Evolutionary conservation across 176 grass and related monocot species (phyloP), one percentile per base, ranked within the genome.

Genomic region (Areca catechu): DNA sequence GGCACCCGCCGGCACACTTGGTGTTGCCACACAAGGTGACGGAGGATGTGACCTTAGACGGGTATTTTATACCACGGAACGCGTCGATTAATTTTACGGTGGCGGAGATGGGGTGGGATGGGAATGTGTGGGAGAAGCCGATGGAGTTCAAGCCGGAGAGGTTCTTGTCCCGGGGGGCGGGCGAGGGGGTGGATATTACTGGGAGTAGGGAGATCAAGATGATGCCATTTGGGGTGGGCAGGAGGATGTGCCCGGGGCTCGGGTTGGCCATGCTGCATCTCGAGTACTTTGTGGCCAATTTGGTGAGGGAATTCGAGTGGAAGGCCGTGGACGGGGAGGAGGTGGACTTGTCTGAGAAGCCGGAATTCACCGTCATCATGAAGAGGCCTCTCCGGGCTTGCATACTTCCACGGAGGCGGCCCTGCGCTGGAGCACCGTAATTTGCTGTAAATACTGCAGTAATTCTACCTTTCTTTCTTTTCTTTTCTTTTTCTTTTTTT

Each of bases 221-320:
- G 88, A 92, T 86, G 76, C 79, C 88, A 1, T 92, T 92, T 10
- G 83, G 88, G 21, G 88, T 60, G 0, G 88, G 88, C 15, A 53
- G 88, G 19, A 27, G 88, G 29, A 74, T 82, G 58, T 92, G 88
- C 66, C 88, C 88, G 0, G 83, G 76, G 0, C 51, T 78, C 56
- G 18, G 23, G 17, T 7, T 78, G 12, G 84, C 74, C 10, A 61
- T 82, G 15, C 67, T 70, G 54, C 78, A 82, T n/a, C 79, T 77
- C 7, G 65, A 87, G 71, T 87, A 68, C 67, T 87, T 87, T 21
- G 60, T 82, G 22, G 75, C 54, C 3, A 79, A 77, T 56, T 18
- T 87, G 53, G 79, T 87, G 24, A 27, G 51, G 27, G 60, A 66
- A 20, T 62, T 86, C 16, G 54, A 75, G n/a, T 86, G 74, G 83